These are phyloP conservation scores for Panicum hallii DNA, from an alignment of 202 grass and related monocot genomes.

Conservation along the genomic window DNA sequence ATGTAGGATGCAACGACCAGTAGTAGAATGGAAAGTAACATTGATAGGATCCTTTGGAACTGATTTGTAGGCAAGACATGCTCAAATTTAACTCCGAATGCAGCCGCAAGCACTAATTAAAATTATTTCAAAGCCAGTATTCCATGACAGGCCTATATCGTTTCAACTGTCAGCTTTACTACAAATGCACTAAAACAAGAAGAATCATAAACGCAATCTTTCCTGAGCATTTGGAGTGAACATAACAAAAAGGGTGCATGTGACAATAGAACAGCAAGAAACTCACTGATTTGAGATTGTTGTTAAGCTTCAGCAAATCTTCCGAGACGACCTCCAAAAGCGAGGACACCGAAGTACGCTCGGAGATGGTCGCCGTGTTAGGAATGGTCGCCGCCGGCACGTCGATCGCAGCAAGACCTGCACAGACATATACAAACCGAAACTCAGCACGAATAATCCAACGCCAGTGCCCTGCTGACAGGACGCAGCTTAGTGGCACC, in stretches of 20 bases:
- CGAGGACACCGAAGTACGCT: constrained; percentile 53
- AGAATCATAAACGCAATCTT: not conserved
- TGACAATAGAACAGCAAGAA: not conserved
- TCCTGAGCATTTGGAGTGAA: not conserved
- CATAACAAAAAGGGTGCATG: not conserved
- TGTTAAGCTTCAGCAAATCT: constrained; percentile 75
- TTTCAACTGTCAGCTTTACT: not conserved
- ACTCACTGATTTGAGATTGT: constrained; percentile 80
- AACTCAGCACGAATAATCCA: not conserved
- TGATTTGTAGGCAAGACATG: not conserved
- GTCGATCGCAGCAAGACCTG: constrained; percentile 45
- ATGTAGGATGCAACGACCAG: not conserved
- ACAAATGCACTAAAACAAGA: not conserved
- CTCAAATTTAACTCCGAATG: not conserved
- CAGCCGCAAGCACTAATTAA: not conserved
- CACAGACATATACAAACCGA: not conserved
- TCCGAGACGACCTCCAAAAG: constrained; percentile 71
- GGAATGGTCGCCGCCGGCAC: constrained; percentile 30
- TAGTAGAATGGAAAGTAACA: not conserved
- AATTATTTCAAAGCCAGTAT: not conserved
- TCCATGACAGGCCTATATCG: not conserved
- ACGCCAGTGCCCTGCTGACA: not conserved
- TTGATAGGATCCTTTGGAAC: not conserved
- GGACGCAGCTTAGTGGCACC: not conserved
- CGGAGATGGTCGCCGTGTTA: not conserved